A percentile compares a stretch with the other conserved stretches of the same genome.
phyloP scores from a whole-genome alignment of 805 yeast genomes.

The Metschnikowia santaceciliae region DNA sequence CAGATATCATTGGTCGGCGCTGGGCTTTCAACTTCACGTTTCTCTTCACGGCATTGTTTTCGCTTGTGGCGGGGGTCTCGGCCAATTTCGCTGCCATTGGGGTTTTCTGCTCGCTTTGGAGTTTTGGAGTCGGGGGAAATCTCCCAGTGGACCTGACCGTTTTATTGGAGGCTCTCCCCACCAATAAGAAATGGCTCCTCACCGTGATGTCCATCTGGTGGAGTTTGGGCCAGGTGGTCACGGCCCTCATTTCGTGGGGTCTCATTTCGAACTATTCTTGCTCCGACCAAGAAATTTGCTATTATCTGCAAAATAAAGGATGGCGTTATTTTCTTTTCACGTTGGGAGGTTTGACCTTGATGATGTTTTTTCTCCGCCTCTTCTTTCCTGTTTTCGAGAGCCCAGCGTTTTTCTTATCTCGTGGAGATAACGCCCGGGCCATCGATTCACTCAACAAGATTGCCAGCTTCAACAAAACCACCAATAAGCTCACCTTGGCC shows the following conservation, averaged over 20 bases:
- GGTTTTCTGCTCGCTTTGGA: slow-evolving; percentile 22
- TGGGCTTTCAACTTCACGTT: slow-evolving; percentile 27
- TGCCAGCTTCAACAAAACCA: slow-evolving; percentile 44
- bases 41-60: slow-evolving; percentile 22
- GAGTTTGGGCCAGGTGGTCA: slow-evolving; percentile 21
- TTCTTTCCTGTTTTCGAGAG: slow-evolving; percentile 46
- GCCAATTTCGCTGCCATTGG: slow-evolving; percentile 24
- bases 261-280: slow-evolving; percentile 15
- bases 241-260: slow-evolving; percentile 16
- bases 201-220: slow-evolving; percentile 31
- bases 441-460: slow-evolving; percentile 39
- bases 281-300: slow-evolving; percentile 27
- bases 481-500: slow-evolving; percentile 41
- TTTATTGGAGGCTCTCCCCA: slow-evolving; percentile 24
- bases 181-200: slow-evolving; percentile 23
- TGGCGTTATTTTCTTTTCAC: slow-evolving; percentile 57
- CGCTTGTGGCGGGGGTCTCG: slow-evolving; percentile 20
- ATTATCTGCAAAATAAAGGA: slow-evolving; percentile 47
- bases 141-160: slow-evolving; percentile 25
- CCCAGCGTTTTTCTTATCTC: slow-evolving; percentile 51
- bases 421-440: slow-evolving; percentile 50
- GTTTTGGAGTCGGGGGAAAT: slow-evolving; percentile 27
- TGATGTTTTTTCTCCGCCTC: slow-evolving; percentile 32
- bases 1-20: slow-evolving; percentile 24
- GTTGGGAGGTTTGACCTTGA: slow-evolving; percentile 44